Evolutionary conservation across 2,329 filamentous ascomycete genomes (phyloP).

Genomic region (Colletotrichum zoysiae): DNA sequence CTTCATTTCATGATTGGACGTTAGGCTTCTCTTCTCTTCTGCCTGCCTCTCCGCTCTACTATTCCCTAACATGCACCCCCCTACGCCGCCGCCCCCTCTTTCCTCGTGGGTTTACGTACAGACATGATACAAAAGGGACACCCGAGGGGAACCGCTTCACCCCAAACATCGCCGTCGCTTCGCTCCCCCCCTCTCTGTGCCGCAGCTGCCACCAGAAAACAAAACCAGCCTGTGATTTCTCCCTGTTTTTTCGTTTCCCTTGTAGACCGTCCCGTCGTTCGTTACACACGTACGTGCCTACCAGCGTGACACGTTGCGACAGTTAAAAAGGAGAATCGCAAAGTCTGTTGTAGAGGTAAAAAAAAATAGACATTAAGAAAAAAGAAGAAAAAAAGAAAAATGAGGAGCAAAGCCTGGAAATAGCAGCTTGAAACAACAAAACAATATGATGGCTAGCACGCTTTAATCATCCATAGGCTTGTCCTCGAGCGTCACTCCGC

Average conservation of each 20-base stretch:
- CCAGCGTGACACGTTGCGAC: slow-evolving; percentile 36
- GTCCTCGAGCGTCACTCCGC: slow-evolving; percentile 66
- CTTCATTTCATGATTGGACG: not conserved
- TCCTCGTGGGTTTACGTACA: slow-evolving; percentile 39
- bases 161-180: slow-evolving; percentile 31
- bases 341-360: slow-evolving; percentile 18
- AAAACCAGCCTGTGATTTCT: slow-evolving; percentile 26
- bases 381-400: slow-evolving; percentile 9
- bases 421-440: slow-evolving; percentile 13
- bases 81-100: not conserved
- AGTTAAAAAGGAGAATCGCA: slow-evolving; percentile 8
- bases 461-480: slow-evolving; percentile 64
- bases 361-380: slow-evolving; percentile 42
- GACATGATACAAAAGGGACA: slow-evolving; percentile 41
- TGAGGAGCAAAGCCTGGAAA: not conserved
- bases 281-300: slow-evolving; percentile 14
- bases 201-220: not conserved
- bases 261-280: slow-evolving; percentile 14
- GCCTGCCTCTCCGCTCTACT: not conserved
- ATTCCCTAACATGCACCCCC: not conserved
- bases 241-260: slow-evolving; percentile 15
- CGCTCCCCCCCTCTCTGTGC: slow-evolving; percentile 5
- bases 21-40: not conserved
- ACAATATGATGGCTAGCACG: slow-evolving; percentile 21
- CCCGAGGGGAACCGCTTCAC: not conserved